Evolutionary conservation across 2,329 filamentous ascomycete species (phyloP), one percentile per base, ranked within the genome.

Genomic region (Ceratocystis alfenasii): DNA sequence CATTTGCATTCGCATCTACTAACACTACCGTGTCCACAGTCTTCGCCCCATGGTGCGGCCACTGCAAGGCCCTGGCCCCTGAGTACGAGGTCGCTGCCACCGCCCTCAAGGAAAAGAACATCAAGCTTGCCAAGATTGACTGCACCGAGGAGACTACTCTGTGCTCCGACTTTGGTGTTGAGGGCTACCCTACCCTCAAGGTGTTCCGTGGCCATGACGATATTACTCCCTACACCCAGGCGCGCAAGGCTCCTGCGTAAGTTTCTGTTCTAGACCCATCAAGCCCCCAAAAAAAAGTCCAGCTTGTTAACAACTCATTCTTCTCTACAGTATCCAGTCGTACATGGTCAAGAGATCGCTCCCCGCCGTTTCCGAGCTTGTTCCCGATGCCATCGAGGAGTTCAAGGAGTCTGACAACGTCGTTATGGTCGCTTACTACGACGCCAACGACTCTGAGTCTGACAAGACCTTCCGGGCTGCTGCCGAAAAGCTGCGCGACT

Each of bases 291-390:
- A 46, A 69, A 12, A 3, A 57, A 65, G 62, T n/a, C 6, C n/a
- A 62, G 46, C 55, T 36, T 59, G 5, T 50, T 66, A 63, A 66
- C 65, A 45, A 15, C 2, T 62, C 22, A 10, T 46, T 64, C 61
- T 41, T 4, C 28, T 60, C 50, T 33, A 10, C 67, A 84, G 82
- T 69, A 87, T 87, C 75, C 82, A 83, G 61, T 87, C 86, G 30
- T 97, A 96, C 83, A 99, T 99, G 94, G 88, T 90, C 76, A 99
- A 97, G 85, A 94, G 97, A 80, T 89, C 90, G 30, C 84, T 99
- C 68, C 94, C 94, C 65, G 89, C 94, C 70, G 92, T 99, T 70
- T 96, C 94, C 5, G 74, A 83, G 70, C 83, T 99, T 68, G 87
- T 83, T 72, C 86, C 88, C 76, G 89, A 93, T 70, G 90, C 87